Base-by-base conservation (phyloP, 2,329 filamentous ascomycete species). In the Pseudocercospora crystallina region DNA sequence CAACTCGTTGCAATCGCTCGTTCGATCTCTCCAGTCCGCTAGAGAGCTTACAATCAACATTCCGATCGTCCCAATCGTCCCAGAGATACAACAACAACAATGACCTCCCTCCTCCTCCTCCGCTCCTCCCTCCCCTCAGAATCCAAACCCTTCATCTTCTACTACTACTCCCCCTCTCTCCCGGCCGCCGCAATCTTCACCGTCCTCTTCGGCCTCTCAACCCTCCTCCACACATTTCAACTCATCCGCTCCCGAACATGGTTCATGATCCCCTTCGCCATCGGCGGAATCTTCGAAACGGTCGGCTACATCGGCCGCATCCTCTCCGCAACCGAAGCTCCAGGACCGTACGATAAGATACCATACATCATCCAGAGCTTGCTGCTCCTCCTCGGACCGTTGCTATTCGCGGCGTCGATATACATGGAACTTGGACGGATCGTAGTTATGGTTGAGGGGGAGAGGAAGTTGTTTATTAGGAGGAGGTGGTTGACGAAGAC, bases 291-390 rank as follows among this genome's bases (percentile, higher is more conserved):
- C 10, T 34, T 77, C 61, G 77, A 82, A 57, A 64, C 68, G 0
- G 66, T 81, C 14, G 80, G 80, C 11, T 82, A 81, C 58, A 61
- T 79, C 34, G 77, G 74, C 11, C 75, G 80, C 47, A 65, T 73
- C 5, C 57, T 79, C 31, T 75, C 74, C 0, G 66, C 69, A 0
- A 44, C 53, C 0, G 65, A 78, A 43, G 66, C 69, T 15, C 71
- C 74, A 32, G 62, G 75, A 44, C 14, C 8, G 13, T 73, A 71
- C 48, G 72, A 73, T 2, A 67, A 73, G 47, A 59, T 58, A 0
- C 62, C 69, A 1, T 77, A 70, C 59, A 69, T 74, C 41, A 62
- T 77, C 51, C 69, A 76, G 50, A 66, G 64, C 14, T 53, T 77
- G 33, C 67, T 77, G 41, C 67, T 77, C 41, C 68, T 79, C 2